These are phyloP conservation scores for Aspergillus pseudoglaucus DNA, from an alignment of 2,329 filamentous ascomycete genomes.

Conservation along the genomic window DNA sequence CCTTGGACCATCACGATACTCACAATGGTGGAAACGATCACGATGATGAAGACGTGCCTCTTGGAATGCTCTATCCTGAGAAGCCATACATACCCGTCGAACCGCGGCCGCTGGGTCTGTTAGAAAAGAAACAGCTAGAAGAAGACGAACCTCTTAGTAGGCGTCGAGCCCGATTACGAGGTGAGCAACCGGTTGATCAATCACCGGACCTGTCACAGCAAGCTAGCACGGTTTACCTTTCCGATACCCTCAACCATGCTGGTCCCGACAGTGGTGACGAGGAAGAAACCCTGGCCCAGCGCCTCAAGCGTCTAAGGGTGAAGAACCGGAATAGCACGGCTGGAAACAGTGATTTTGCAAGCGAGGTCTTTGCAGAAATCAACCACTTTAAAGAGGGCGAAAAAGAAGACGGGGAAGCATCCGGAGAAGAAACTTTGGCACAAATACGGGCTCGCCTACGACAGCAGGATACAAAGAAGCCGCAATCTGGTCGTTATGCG, in stretches of 20 bases:
- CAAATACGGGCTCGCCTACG: slow-evolving; percentile 39
- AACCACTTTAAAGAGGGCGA: slow-evolving; percentile 21
- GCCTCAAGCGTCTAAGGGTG: slow-evolving; percentile 34
- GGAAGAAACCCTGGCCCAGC: slow-evolving; percentile 42
- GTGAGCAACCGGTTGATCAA: slow-evolving; percentile 42
- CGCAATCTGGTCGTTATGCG: slow-evolving; percentile 7
- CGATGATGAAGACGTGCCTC: slow-evolving; percentile 76
- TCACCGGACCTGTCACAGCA: slow-evolving; percentile 27
- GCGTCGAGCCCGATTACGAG: slow-evolving; percentile 68
- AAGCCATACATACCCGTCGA: slow-evolving; percentile 28
- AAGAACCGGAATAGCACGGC: slow-evolving; percentile 25
- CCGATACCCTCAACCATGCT: slow-evolving; percentile 18
- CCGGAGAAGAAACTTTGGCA: slow-evolving; percentile 41
- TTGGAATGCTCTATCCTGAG: slow-evolving; percentile 68
- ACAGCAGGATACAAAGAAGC: slow-evolving; percentile 32
- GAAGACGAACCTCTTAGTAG: slow-evolving; percentile 84
- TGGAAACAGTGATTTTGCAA: slow-evolving; percentile 37
- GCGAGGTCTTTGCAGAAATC: slow-evolving; percentile 38
- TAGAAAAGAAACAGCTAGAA: slow-evolving; percentile 71
- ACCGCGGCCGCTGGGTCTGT: slow-evolving; percentile 39
- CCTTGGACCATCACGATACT: slow-evolving; percentile 65
- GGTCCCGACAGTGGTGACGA: slow-evolving; percentile 30
- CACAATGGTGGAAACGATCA: slow-evolving; percentile 40
- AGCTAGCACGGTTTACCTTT: slow-evolving; percentile 30
- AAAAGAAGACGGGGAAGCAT: slow-evolving; percentile 14